A percentile compares a stretch with the other conserved stretches of the same genome.
These are phyloP conservation scores for Mycena leptocephala DNA, from an alignment of 768 basidiomycete species.

Conservation along the genomic window DNA sequence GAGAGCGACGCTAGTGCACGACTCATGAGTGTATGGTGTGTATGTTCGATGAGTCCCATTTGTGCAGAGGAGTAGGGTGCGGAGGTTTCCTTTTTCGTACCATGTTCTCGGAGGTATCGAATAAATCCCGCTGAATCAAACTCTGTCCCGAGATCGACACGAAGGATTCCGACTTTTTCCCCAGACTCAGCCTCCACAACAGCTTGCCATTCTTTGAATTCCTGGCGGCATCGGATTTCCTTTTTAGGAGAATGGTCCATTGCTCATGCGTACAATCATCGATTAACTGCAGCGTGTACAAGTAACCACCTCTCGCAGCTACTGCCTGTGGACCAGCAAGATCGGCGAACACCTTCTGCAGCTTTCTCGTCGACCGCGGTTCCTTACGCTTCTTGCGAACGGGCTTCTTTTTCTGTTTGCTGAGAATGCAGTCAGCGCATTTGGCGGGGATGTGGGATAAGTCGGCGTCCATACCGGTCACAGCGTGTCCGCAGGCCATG, in stretches of 20 bases:
- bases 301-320: not conserved
- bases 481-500: not conserved
- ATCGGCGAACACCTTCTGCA: conserved; percentile 2
- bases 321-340: conserved; percentile 8
- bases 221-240: not conserved
- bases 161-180: not conserved
- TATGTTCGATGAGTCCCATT: conserved; percentile 4
- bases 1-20: not conserved
- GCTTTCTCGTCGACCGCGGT: not conserved
- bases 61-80: not conserved
- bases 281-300: conserved; percentile 7
- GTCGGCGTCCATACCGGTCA: conserved; percentile 10
- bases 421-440: conserved; percentile 18
- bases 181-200: not conserved
- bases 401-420: conserved; percentile 15
- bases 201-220: conserved; percentile 1
- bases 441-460: not conserved
- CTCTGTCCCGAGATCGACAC: not conserved
- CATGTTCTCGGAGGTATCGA: not conserved
- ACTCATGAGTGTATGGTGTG: not conserved
- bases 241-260: conserved; percentile 13
- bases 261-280: not conserved
- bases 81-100: not conserved
- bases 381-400: conserved; percentile 2
- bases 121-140: not conserved